A percentile compares a stretch with the other conserved stretches of the same genome.
These are phyloP conservation scores for Cercospora beticola DNA, from an alignment of 2,329 filamentous ascomycete genomes.

Conservation along the genomic window DNA sequence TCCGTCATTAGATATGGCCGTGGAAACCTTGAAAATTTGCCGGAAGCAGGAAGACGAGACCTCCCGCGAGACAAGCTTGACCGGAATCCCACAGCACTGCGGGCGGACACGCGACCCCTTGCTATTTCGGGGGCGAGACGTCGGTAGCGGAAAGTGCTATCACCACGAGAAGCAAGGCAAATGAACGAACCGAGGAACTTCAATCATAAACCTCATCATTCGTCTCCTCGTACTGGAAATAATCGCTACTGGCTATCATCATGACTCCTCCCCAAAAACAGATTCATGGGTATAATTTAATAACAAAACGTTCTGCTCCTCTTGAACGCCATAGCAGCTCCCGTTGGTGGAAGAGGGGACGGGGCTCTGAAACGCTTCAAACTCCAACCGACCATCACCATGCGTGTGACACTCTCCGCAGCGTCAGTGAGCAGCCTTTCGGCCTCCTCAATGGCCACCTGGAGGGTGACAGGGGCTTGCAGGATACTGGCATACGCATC, in stretches of 20 bases:
- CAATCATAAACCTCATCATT: neutral
- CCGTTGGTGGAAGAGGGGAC: slow-evolving; percentile 3
- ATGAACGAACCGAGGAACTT: neutral
- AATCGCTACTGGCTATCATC: neutral
- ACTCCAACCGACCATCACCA: slow-evolving; percentile 41
- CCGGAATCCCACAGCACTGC: neutral
- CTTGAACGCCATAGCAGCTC: slow-evolving; percentile 14
- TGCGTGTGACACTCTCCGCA: slow-evolving; percentile 41
- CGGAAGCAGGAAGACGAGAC: neutral
- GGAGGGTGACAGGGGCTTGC: slow-evolving; percentile 37
- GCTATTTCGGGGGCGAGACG: neutral
- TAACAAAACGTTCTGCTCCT: slow-evolving; percentile 18
- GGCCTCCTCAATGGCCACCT: slow-evolving; percentile 39
- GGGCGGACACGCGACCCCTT: neutral
- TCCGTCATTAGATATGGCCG: neutral
- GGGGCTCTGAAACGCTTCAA: slow-evolving; percentile 19
- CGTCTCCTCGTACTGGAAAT: neutral
- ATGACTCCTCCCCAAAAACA: neutral
- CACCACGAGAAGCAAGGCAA: neutral
- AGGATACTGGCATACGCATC: slow-evolving; percentile 41
- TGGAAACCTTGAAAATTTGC: neutral
- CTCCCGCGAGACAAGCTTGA: neutral
- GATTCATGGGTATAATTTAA: neutral
- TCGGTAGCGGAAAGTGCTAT: neutral
- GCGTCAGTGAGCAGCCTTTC: slow-evolving; percentile 39